Conservation (phyloP, 2,329 filamentous ascomycete species). For the Acephala macrosclerotiorum region DNA sequence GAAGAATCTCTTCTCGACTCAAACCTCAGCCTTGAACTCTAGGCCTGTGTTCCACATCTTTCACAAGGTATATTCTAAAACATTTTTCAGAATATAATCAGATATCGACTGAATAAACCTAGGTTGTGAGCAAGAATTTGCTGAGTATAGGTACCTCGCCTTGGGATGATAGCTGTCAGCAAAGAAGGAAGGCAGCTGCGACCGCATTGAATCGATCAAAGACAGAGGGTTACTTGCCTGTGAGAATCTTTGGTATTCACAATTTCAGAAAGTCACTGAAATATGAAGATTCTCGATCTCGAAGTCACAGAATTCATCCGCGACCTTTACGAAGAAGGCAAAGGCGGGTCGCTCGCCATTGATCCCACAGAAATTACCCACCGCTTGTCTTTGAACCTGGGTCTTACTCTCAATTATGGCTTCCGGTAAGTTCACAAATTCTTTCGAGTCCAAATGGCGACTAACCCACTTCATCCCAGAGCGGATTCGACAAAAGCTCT, state of each 20-base stretch:
- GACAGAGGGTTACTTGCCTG: conserved; percentile 3
- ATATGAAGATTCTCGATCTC: not conserved
- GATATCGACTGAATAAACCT: too few species aligned
- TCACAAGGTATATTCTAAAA: conserved; percentile 60
- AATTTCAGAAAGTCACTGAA: not conserved
- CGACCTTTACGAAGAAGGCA: not conserved
- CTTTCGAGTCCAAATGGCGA: not conserved
- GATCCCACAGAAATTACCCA: not conserved
- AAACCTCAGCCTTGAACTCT: conserved; percentile 59
- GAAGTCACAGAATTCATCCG: conserved; percentile 2
- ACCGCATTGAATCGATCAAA: not conserved
- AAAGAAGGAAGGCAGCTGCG: not conserved
- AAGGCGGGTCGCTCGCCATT: not conserved
- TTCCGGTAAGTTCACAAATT: not conserved
- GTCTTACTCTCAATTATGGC: conserved; percentile 1
- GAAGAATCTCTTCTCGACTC: conserved; percentile 56
- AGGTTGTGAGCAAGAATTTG: conserved; percentile 6
- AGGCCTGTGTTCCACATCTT: conserved; percentile 64
- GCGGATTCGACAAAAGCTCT: not conserved
- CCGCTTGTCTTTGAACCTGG: not conserved
- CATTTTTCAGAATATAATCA: too few species aligned
- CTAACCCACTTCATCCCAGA: not conserved
- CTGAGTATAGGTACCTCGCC: not conserved
- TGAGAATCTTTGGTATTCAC: not conserved
- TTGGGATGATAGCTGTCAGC: conserved; percentile 7